Base-by-base conservation (phyloP, 202 grass and related monocot genomes). In the Panicum hallii region DNA sequence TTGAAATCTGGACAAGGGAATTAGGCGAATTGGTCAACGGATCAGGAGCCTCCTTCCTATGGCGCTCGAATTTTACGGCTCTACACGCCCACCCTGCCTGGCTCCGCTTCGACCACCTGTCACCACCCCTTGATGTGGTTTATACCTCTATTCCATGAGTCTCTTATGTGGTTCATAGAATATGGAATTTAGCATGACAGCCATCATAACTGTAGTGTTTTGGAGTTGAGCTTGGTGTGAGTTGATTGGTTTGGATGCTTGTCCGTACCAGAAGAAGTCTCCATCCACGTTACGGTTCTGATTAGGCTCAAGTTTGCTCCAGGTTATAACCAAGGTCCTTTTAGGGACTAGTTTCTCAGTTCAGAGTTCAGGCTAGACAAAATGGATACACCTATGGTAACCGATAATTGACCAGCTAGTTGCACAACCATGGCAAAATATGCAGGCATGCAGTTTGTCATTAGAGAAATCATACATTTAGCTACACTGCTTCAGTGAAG, bases 11-110 rank as follows among this genome's bases (percentile, higher is more conserved):
- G 26, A 26, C 26, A 26, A 26, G 26, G 26, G 26, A 26, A 26
- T 26, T 26, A 26, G 26, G 45, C 46, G 52, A 19, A 54, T 63
- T 16, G 56, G 68, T 73, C 55, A 50, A 65, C 72, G 81, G 81
- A 7, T 55, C 55, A 17, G 57, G 45, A 74, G 4, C 57, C 48
- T 75, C 45, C 8, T 63, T 43, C 20, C 10, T 38, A 17, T 30
- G 28, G 10, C 26, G 77, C 38, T 47, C 47, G 30, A 44, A 12
- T 75, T 67, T 56, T 52, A 2, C 10, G 50, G 11, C 65, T 67
- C 28, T 23, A 0, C 22, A 0, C 22, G 48, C 8, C 77, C 36
- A 12, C 55, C 36, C 26, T 26, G 26, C 30, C 32, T 47, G 58
- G 14, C 15, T 64, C 23, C 16, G 15, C 50, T 47, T 23, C 20